Evolutionary conservation across 345 rosid genomes (phyloP), one percentile per base, ranked within the genome.

Genomic region (Camelina hispida): DNA sequence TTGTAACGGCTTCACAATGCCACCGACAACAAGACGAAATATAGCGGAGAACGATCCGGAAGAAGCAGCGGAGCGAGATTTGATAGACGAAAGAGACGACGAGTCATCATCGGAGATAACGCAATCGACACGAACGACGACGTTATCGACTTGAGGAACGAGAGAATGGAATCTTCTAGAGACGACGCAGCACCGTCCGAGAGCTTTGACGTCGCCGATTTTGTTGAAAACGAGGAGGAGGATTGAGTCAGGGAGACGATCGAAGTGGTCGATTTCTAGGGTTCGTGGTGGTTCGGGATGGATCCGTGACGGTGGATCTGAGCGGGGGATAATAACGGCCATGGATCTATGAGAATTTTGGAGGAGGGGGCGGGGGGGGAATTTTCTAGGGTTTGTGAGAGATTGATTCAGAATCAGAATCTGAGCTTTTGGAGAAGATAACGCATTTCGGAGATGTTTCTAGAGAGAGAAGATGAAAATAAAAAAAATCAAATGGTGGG

Each of bases 161-260:
- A 96, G 85, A 2, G 85, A 87, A 62, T 87, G 93, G 58, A 93
- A 95, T 0, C 99, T 83, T 13, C 87, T 82, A 2, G 94, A 93
- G 9, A 89, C 98, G 46, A 85, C 93, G 46, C 89, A 85, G 93
- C 98, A 96, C 4, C 97, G 85, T 14, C 99, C 99, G 1, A 96
- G 89, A 20, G 96, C 87, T 65, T 96, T 96, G 38, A 93, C 97
- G 73, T 96, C 97, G 44, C 91, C 96, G 83, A 96, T 88, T 76
- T 74, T 84, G 79, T 96, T 91, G 84, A 96, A 88, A 56, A 96
- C 79, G 0, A 91, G 67, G 48, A 91, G 88, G 57, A 96, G 88
- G 62, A 96, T 68, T 4, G 98, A 76, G 82, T 91, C 96, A 0
- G 96, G 98, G 0, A 96, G 86, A 16, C 84, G 87, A 84, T 96